phyloP scores from a whole-genome alignment of 345 rosid genomes.

The Populus ilicifolia region DNA sequence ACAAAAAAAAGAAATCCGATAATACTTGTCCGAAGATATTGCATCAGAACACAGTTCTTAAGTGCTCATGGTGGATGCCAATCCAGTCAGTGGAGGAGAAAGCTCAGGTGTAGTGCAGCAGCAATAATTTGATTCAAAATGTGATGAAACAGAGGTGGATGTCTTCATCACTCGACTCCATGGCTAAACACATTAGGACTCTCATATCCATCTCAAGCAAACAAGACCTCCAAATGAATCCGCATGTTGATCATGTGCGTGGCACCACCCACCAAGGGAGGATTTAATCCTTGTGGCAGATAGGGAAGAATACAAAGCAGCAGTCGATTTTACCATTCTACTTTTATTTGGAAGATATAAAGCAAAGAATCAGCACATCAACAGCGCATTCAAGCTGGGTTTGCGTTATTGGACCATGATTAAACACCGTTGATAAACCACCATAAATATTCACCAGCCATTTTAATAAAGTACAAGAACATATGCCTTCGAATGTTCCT shows the following conservation, averaged over 20 bases:
- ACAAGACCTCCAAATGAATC: not conserved
- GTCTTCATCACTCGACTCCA: not conserved
- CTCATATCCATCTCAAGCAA: not conserved
- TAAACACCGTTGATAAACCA: conserved; percentile 18
- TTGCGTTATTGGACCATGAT: conserved; percentile 24
- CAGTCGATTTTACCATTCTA: conserved; percentile 11
- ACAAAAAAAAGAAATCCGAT: not conserved
- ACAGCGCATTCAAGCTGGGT: conserved; percentile 20
- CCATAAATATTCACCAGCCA: conserved; percentile 19
- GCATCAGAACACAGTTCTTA: not conserved
- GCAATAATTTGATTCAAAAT: not conserved
- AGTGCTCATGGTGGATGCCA: not conserved
- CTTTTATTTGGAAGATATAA: conserved; percentile 21
- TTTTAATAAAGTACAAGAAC: conserved; percentile 34
- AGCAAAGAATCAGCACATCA: conserved; percentile 30
- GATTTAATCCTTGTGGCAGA: not conserved
- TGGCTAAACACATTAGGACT: not conserved
- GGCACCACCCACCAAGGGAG: not conserved
- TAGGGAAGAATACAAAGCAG: conserved; percentile 20
- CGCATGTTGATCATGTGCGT: not conserved
- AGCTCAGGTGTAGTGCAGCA: not conserved
- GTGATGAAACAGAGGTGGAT: not conserved
- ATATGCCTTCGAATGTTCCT: conserved; percentile 53
- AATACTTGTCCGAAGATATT: not conserved
- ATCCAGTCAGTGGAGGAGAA: not conserved